Evolutionary conservation across 257 asterid species (phyloP), one percentile per base, ranked within the genome.

Genomic region (Gynochthodes officinalis): DNA sequence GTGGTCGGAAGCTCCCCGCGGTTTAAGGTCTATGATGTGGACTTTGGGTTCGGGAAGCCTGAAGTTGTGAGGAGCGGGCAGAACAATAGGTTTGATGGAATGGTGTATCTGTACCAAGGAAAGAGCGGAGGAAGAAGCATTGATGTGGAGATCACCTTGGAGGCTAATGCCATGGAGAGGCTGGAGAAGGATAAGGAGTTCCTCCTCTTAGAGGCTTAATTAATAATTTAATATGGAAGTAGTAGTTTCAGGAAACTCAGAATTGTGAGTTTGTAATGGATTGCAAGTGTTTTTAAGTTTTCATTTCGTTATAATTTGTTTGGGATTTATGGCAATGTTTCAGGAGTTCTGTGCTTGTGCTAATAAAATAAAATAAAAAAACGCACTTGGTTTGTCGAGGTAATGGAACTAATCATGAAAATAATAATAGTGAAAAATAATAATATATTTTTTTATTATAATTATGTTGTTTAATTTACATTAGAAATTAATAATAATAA

Each of bases 1-100:
- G 99, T 98, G 0, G 98, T 94, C 4, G 99, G 99, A 57, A 94
- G 99, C 73, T 94, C 99, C 44, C 99, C 98, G 0, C 83, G 98
- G 46, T 95, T 95, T 74, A 90, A 90, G 89, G 99, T 95, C 8
- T 95, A 95, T 81, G 99, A 86, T 0, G 89, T 95, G 61, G 97
- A 95, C 37, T 95, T 95, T 71, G 99, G 99, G 75, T 89, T 87
- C 85, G 99, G 98, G 33, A 77, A 77, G 69, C 97, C 99, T 13
- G 98, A 92, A 57, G 85, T 89, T 3, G 99, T 95, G 33, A 78
- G 99, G 75, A 95, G 99, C 89, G 99, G 99, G 64, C 69, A 81
- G 77, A 95, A 95, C 62, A 95, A 95, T 75, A 86, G 99, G 80
- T 95, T 92, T 74, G 98, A 95, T 18, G 99, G 99, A 18, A 95